A percentile compares a stretch with the other conserved stretches of the same genome.
Evolutionary conservation across 352 stramenopile species (phyloP).

Genomic region (Pythium utonaiense): DNA sequence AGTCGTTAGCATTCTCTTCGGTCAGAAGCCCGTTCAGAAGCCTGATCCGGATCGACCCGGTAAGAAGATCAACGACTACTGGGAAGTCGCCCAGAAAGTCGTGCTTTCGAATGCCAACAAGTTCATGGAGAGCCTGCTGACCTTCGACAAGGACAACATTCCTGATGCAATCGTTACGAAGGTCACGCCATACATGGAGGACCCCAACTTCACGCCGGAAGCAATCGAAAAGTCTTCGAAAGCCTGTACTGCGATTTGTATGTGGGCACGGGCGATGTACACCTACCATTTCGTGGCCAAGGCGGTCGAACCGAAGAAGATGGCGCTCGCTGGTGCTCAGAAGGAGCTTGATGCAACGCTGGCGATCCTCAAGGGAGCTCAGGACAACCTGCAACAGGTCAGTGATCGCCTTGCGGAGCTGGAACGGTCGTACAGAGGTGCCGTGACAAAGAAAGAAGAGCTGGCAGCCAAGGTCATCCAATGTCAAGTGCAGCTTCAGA

Average conservation of each 20-base stretch:
- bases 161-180: conserved; percentile 84
- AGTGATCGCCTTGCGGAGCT: conserved; percentile 81
- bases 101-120: conserved; percentile 91
- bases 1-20: conserved; percentile 89
- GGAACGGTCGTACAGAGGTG: conserved; percentile 80
- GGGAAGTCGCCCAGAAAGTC: conserved; percentile 87
- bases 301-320: conserved; percentile 74
- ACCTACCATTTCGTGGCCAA: conserved; percentile 86
- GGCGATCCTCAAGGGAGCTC: conserved; percentile 39
- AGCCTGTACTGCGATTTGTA: conserved; percentile 90
- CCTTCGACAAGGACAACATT: conserved; percentile 94
- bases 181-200: conserved; percentile 82
- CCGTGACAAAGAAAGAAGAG: conserved; percentile 89
- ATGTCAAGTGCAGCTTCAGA: conserved; percentile 87
- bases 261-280: conserved; percentile 85
- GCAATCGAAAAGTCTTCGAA: conserved; percentile 92
- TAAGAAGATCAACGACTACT: conserved; percentile 92
- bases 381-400: conserved; percentile 78
- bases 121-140: conserved; percentile 87
- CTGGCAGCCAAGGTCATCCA: conserved; percentile 85
- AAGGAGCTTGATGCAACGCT: conserved; percentile 56
- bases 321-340: conserved; percentile 52
- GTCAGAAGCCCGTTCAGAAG: conserved; percentile 87
- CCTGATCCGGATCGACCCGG: conserved; percentile 81
- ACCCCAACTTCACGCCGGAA: conserved; percentile 88